Evolutionary conservation across 176 grass and related monocot genomes (phyloP).

Genomic region (Oryza longistaminata): DNA sequence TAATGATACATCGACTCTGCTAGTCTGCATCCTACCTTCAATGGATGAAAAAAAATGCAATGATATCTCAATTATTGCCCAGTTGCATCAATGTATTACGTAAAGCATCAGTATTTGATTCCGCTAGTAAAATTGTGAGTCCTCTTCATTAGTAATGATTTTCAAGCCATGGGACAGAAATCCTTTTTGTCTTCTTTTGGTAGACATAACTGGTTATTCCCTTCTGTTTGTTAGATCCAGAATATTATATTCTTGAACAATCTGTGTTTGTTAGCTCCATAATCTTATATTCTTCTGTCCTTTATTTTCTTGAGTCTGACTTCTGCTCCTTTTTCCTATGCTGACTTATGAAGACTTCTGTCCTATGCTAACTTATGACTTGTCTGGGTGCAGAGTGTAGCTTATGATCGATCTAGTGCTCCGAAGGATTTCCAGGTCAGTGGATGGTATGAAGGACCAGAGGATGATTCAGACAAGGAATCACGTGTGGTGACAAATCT

Average conservation of each 20-base stretch:
- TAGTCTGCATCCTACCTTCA: background rate
- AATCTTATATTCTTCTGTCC: background rate
- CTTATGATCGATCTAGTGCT: slow-evolving; percentile 80
- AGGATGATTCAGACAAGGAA: slow-evolving; percentile 36
- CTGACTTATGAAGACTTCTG: slow-evolving; percentile 1
- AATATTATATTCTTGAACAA: background rate
- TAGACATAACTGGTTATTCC: background rate
- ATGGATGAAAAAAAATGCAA: background rate
- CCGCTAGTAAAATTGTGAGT: background rate
- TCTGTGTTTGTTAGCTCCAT: background rate
- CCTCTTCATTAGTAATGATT: background rate
- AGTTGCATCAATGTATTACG: background rate
- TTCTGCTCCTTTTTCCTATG: background rate
- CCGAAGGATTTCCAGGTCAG: slow-evolving; percentile 71
- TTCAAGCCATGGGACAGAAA: background rate
- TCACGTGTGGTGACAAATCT: slow-evolving; percentile 23
- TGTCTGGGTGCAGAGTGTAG: slow-evolving; percentile 68
- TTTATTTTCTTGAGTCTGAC: slow-evolving; percentile 3
- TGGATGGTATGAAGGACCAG: slow-evolving; percentile 58
- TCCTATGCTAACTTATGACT: slow-evolving; percentile 15
- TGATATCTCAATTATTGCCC: background rate
- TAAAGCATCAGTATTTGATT: background rate
- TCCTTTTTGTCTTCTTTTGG: background rate
- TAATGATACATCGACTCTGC: background rate
- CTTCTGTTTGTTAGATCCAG: background rate